Base-by-base conservation (phyloP, 108 stramenopile genomes). In the Cylindrotheca fusiformis region DNA sequence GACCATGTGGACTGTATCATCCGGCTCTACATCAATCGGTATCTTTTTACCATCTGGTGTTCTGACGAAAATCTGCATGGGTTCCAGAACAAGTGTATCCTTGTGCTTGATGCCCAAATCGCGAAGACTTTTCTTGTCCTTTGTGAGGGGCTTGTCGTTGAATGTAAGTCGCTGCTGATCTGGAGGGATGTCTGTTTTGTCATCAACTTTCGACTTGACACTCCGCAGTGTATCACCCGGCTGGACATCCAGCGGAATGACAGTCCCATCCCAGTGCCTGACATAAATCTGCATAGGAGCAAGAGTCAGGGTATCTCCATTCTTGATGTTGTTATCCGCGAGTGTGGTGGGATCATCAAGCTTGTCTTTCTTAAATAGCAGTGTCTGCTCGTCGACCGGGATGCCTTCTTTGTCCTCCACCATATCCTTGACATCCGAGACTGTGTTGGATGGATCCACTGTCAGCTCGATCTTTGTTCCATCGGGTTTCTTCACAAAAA, bases 221-320 rank as follows among this genome's bases (percentile, higher is more conserved):
- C 30, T 26, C 12, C 47, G 44, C 17, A 69, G 33, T 2, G 52
- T 69, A 21, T 69, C 59, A 17, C 27, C 46, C 10, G 59, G 59
- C 14, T 48, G 33, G 48, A 22, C 60, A 50, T 62, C 22, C 1
- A 77, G 23, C 3, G 67, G 49, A 26, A 53, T 36, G 21, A 44
- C 47, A 18, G 26, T 32, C 0, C 68, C 57, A 18, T 55, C 63
- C 19, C 31, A 63, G 0, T 62, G 48, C 26, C 46, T 59, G 5
- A 75, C 63, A 22, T 58, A 36, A 19, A 75, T 70, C 46, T 58
- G 46, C 74, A 70, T 70, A 4, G 61, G 61, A 4, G 41, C 56
- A n/a, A 71, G 32, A 17, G 57, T 52, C 3, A 71, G 55, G 4
- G 55, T 63, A 0, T 44, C 45, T 8, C 55, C 45, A 54, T 64